These are phyloP conservation scores for Vanrija pseudolonga DNA, from an alignment of 1,284 basidiomycete species.

Conservation along the genomic window DNA sequence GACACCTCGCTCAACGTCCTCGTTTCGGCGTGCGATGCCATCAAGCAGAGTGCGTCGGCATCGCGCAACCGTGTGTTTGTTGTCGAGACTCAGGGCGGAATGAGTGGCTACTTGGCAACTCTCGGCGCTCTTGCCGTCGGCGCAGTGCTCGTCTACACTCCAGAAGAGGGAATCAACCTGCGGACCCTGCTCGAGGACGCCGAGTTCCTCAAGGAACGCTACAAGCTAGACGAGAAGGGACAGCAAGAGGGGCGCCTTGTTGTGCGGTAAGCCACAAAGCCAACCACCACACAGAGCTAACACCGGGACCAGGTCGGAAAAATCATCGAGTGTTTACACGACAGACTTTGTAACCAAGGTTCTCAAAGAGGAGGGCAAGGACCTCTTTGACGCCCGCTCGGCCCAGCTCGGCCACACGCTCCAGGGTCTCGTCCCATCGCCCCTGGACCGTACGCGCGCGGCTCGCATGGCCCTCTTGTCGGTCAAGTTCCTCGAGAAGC, in stretches of 20 bases:
- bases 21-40: constrained; percentile 95
- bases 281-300: too few species aligned
- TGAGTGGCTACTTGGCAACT: constrained; percentile 91
- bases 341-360: constrained; percentile 92
- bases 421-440: constrained; percentile 94
- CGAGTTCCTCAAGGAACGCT: constrained; percentile 81
- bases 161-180: constrained; percentile 82
- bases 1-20: constrained; percentile 96
- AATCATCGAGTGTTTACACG: constrained; percentile 80
- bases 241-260: constrained; percentile 89
- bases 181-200: constrained; percentile 80
- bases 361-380: constrained; percentile 85
- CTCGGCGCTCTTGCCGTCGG: constrained; percentile 92
- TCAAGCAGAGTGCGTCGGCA: constrained; percentile 95
- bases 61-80: constrained; percentile 94
- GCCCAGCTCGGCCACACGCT: constrained; percentile 94
- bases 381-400: constrained; percentile 88
- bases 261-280: constrained; percentile 56
- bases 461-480: constrained; percentile 85
- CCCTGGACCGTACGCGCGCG: constrained; percentile 86
- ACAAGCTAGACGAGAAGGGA: constrained; percentile 79
- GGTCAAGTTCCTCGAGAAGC: constrained; percentile 87
- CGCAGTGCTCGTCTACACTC: constrained; percentile 89
- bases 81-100: constrained; percentile 95
- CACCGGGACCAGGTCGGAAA: constrained; percentile 73